These are phyloP conservation scores for Pleurotus ostreatus DNA, from an alignment of 768 basidiomycete genomes.

Conservation along the genomic window DNA sequence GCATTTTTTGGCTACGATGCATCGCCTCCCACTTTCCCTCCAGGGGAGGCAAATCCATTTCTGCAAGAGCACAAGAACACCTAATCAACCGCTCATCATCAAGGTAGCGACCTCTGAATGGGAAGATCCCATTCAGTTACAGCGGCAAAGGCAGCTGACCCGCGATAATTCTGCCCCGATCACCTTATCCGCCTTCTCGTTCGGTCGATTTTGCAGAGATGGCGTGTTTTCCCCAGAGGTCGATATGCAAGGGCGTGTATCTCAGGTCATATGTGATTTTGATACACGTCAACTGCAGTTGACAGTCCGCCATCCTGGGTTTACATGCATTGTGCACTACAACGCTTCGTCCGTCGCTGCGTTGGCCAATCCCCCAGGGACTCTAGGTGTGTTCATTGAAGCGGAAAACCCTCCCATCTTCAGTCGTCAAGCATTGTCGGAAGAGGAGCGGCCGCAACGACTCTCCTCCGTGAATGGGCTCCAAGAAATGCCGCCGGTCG, in stretches of 20 bases:
- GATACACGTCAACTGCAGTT: conserved; percentile 26
- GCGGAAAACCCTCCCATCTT: conserved; percentile 28
- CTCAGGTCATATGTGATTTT: conserved; percentile 31
- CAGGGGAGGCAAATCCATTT: not conserved
- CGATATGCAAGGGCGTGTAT: conserved; percentile 3
- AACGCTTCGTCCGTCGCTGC: conserved; percentile 19
- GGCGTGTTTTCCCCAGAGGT: conserved; percentile 29
- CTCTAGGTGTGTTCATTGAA: conserved; percentile 23
- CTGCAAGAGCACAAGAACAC: not conserved
- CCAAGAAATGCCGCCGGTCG: conserved; percentile 6
- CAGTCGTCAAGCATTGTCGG: fast-evolving
- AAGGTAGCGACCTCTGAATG: not conserved
- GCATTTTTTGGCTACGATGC: not conserved
- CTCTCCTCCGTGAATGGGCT: conserved; percentile 12
- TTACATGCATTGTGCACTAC: conserved; percentile 9
- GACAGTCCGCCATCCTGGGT: conserved; percentile 12
- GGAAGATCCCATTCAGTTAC: conserved; percentile 4
- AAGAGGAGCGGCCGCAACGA: not conserved
- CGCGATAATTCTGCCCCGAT: not conserved
- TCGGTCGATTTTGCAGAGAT: conserved; percentile 29
- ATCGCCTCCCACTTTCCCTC: not conserved
- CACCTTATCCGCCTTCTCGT: not conserved
- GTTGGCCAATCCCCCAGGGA: conserved; percentile 11
- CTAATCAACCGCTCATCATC: not conserved
- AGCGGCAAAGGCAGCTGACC: not conserved